Percentiles rank a stretch among this genome's conserved stretches.
These are phyloP conservation scores for Mimosa bimucronata DNA, from an alignment of 306 rosid genomes.

Conservation along the genomic window DNA sequence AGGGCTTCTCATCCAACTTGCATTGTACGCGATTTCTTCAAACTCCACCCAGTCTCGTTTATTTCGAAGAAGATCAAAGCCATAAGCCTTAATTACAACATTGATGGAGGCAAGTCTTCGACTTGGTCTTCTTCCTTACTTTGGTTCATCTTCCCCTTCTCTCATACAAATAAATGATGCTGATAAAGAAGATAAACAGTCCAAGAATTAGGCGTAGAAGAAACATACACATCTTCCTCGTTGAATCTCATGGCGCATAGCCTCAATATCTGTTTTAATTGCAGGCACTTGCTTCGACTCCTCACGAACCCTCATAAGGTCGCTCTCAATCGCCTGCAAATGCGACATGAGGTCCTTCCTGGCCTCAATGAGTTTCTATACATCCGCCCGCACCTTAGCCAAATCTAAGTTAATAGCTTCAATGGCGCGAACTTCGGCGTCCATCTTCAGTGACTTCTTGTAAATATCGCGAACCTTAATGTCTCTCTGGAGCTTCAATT, in stretches of 20 bases:
- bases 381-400: conserved; percentile 59
- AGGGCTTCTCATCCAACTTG: too few species aligned
- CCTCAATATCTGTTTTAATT: conserved; percentile 62
- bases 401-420: conserved; percentile 64
- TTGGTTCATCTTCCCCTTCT: too few species aligned
- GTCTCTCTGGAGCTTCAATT: conserved; percentile 67
- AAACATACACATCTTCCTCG: conserved; percentile 82
- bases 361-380: conserved; percentile 43
- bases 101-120: too few species aligned
- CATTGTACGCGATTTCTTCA: too few species aligned
- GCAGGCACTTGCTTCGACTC: conserved; percentile 50
- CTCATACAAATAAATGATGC: too few species aligned
- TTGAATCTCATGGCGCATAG: conserved; percentile 63
- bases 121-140: too few species aligned
- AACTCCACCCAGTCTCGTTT: too few species aligned
- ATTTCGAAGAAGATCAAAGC: too few species aligned
- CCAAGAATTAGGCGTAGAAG: neutral
- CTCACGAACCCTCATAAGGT: conserved; percentile 43
- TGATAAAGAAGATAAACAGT: neutral
- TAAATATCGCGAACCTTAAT: conserved; percentile 70
- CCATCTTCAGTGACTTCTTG: conserved; percentile 72
- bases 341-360: conserved; percentile 58
- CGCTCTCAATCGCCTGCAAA: conserved; percentile 53
- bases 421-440: conserved; percentile 66
- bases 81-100: too few species aligned